Conservation (phyloP, 805 yeast species). For the Diddensiella santjacobensis region DNA sequence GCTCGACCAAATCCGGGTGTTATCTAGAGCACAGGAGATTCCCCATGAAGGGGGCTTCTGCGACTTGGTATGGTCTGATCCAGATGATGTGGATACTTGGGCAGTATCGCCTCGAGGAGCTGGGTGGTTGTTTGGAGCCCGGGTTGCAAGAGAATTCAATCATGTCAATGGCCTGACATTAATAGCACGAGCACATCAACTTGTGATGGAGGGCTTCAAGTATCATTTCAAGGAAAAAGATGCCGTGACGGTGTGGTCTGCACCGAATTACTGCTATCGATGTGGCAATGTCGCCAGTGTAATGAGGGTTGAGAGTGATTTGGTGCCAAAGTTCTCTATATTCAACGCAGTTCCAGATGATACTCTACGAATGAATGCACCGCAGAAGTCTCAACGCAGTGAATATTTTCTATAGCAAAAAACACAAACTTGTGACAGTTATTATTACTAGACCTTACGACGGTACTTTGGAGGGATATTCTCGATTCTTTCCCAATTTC, state of each 20-base stretch:
- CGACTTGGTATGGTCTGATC: slow-evolving; percentile 96
- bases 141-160: slow-evolving; percentile 92
- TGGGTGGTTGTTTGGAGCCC: slow-evolving; percentile 94
- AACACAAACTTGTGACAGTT: not conserved
- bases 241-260: slow-evolving; percentile 97
- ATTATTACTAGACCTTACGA: not conserved
- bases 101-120: slow-evolving; percentile 98
- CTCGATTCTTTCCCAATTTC: slow-evolving; percentile 18
- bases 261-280: slow-evolving; percentile 94
- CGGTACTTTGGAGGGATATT: slow-evolving; percentile 23
- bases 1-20: slow-evolving; percentile 92
- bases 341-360: slow-evolving; percentile 75
- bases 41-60: slow-evolving; percentile 99
- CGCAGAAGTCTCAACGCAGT: slow-evolving; percentile 25
- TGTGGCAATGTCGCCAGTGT: slow-evolving; percentile 99
- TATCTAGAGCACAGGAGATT: slow-evolving; percentile 94
- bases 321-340: slow-evolving; percentile 86
- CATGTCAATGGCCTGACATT: slow-evolving; percentile 85
- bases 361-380: slow-evolving; percentile 21
- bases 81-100: slow-evolving; percentile 97
- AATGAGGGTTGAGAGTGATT: slow-evolving; percentile 87
- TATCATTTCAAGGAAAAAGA: slow-evolving; percentile 95
- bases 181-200: slow-evolving; percentile 95
- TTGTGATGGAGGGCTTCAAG: slow-evolving; percentile 97
- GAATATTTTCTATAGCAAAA: slow-evolving; percentile 25